A percentile compares a stretch with the other conserved stretches of the same genome.
These are phyloP conservation scores for Pichia sorboxylosa DNA, from an alignment of 1,139 yeast species.

Conservation along the genomic window DNA sequence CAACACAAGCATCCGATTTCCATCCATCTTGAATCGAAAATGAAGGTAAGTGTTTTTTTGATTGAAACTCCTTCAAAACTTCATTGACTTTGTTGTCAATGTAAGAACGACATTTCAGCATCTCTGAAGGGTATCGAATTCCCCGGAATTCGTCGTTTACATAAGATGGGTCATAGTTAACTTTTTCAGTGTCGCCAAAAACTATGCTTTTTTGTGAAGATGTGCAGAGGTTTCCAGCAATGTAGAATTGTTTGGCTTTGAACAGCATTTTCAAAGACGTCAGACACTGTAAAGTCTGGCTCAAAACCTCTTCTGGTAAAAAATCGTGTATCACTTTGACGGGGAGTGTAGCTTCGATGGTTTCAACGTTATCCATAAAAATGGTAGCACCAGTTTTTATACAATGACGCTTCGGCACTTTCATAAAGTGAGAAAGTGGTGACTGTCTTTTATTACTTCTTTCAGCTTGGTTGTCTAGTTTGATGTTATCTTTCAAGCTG, in stretches of 20 bases:
- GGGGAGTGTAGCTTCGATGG: constrained; percentile 30
- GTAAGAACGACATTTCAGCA: constrained; percentile 25
- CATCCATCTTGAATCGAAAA: constrained; percentile 27
- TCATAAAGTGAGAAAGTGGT: no score
- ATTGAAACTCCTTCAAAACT: constrained; percentile 22
- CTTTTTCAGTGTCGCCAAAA: constrained; percentile 24
- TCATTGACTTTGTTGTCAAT: constrained; percentile 13
- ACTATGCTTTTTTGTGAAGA: constrained; percentile 41
- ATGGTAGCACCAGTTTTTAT: no score
- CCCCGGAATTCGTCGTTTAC: constrained; percentile 1
- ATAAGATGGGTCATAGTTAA: constrained; percentile 6
- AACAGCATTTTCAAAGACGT: constrained; percentile 31
- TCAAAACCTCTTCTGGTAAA: constrained; percentile 38
- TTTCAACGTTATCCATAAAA: no score
- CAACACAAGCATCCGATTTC: constrained; percentile 42
- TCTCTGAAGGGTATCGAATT: constrained; percentile 5
- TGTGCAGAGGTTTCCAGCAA: constrained; percentile 48
- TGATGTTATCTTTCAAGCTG: background rate
- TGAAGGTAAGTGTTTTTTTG: constrained; percentile 3
- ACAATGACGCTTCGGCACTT: no score
- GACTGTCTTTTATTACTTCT: no score
- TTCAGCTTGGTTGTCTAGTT: no score
- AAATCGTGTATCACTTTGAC: constrained; percentile 41
- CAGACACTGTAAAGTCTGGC: constrained; percentile 30
- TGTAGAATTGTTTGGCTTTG: constrained; percentile 34